Evolutionary conservation across 2,329 filamentous ascomycete species (phyloP), one percentile per base, ranked within the genome.

Genomic region (Xylaria sp.): DNA sequence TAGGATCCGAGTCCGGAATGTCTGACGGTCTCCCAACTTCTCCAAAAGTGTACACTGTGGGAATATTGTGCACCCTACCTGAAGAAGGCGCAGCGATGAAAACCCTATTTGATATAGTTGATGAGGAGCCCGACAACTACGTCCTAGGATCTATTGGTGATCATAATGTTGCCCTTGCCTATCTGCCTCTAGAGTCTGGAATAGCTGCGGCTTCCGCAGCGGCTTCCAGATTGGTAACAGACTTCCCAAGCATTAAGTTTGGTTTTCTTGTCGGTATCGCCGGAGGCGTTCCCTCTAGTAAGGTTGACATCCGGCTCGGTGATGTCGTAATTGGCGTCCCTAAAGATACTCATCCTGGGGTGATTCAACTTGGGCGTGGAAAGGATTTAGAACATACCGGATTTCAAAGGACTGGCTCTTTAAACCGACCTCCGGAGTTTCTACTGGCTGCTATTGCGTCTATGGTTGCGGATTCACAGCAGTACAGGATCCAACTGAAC

Each of bases 361-460:
- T 59, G 12, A 59, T 59, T 32, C 56, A 59, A 19, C 39, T 47
- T 45, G 56, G 39, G 11, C 56, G 39, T 14, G 39, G 56, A 48
- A 59, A 59, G 36, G 36, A 45, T 39, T 32, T 59, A 4, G 24
- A 27, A 30, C 24, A 48, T 4, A 45, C 19, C 12, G 42, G 6
- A 48, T 30, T 59, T 48, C 56, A 32, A 27, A 59, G 56, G 27
- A 59, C 56, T 11, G 56, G 56, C 39, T 45, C 56, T 47, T 14
- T 59, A 4, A 45, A 30, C 9, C 21, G 17, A 27, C 56, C 56
- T 2, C 56, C 39, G 4, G 11, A 8, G 36, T 21, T 9, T 45
- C 39, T 59, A 4, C 17, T 59, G 14, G 17, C 14, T n/a, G 11
- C 56, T 21, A 24, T 61, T 5, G 47, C 58, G 2, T 24, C 47